Base-by-base conservation (phyloP, 495 filamentous ascomycete species). In the Penicillium cataractarum region DNA sequence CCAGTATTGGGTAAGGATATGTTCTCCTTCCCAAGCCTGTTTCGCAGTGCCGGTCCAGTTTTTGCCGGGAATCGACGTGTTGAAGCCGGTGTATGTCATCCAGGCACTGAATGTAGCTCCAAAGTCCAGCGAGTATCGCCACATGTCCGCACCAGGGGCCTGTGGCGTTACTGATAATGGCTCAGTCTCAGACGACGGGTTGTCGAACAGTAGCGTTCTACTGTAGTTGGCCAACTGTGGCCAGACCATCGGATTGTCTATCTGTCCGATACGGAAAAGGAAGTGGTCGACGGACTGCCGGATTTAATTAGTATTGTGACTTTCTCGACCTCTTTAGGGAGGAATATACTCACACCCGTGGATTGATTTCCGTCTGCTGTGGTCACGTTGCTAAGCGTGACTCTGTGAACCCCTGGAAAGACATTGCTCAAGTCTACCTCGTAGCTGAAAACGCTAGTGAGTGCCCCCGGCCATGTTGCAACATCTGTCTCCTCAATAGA, bases 1-100 rank as follows among this genome's bases (percentile, higher is more conserved):
- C 79, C 80, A 90, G 68, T 90, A 90, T 60, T 89, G 85, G 12
- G 87, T 80, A 13, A 78, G 77, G 15, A 90, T 70, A 65, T 90
- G 87, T 19, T 86, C 78, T 52, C 85, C 87, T 12, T 78, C 56
- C 87, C 87, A 90, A 7, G 70, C 74, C 69, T 89, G 87, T 6
- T 69, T 54, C 13, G 78, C 72, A 0, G 82, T 84, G 19, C 86
- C 87, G 4, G 71, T 68, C 83, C 84, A 89, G 4, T 54, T 39
- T 6, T 73, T 51, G 4, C 83, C 51, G 21, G 48, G 35, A 9
- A 69, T n/a, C 1, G 72, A 76, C 3, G 65, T 72, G 39, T 82
- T 81, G 17, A 64, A 67, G 19, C 77, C 75, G 7, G 24, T 59
- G 72, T 88, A 90, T 3, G 69, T 54, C 42, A 65, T 64, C 87